Evolutionary conservation across 202 grass and related monocot genomes (phyloP), one percentile per base, ranked within the genome.

Genomic region (Musa balbisiana): DNA sequence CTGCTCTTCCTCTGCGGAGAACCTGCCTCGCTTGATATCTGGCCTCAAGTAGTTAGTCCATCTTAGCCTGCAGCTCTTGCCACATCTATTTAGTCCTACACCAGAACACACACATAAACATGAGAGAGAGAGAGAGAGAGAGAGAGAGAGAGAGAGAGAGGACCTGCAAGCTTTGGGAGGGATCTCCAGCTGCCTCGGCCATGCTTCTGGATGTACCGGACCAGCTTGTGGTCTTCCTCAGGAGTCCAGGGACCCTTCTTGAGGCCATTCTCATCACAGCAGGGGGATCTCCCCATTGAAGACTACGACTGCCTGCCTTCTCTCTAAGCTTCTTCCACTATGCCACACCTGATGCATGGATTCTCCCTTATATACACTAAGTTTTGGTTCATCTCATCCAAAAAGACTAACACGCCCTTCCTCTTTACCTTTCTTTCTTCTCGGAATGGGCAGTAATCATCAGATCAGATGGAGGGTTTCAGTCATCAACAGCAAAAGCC

Each of bases 151-250:
- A 67, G 33, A 22, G 9, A 73, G 23, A 73, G 13, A 72, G 23
- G n/a, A 97, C 93, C 90, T n/a, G 93, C 90, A 83, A 93, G 86
- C 60, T 87, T 97, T 2, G 93, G 90, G 11, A 97, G 88, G 0
- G 90, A 87, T 85, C 93, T 92, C 93, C 93, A 97, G 78, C 90
- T 97, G 54, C 88, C 88, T 84, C 91, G 90, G 88, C 86, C 93
- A 72, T 97, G 78, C 51, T 74, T 79, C 77, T 89, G 50, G 66
- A 97, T 92, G 90, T 92, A 71, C 9, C 84, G 68, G 27, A 71
- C 87, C 64, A 97, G 86, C 75, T 89, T 92, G 67, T 84, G 74
- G 60, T 97, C 93, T 79, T 97, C 93, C 76, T 97, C 93, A 52
- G 93, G 25, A 9, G 84, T 97, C 93, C 33, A 43, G 33, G 33